Base-by-base conservation (phyloP, 176 grass and related monocot genomes). In the Poa annua region DNA sequence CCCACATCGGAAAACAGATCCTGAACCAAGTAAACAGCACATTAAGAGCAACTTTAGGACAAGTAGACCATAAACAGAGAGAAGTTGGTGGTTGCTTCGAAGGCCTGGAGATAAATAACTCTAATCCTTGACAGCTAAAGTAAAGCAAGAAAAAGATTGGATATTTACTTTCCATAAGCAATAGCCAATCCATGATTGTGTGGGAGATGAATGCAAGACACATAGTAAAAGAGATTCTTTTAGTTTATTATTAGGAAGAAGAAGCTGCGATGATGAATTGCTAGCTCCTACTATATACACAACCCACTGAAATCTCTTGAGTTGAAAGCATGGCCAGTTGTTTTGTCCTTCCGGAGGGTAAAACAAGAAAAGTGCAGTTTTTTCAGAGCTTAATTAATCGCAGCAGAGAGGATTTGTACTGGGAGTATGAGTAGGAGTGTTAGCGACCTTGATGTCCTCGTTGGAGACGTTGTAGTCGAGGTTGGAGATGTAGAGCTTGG, bases 401-500 rank as follows among this genome's bases (percentile, higher is more conserved):
- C 21, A 61, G 36, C 75, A 60, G 7, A 60, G 75, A 76, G 26
- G 33, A 67, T 29, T 38, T 7, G 25, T 2, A 24, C 32, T 19
- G 26, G 16, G 29, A 34, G 16, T 11, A 24, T 2, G 63, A 66
- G 61, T 66, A 66, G 32, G 21, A 10, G 42, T 8, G 70, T 22
- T 21, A 70, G n/a, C 42, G 24, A 91, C 92, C 89, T 94, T 94
- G 86, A 94, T 85, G 56, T 94, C 89, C 81, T 94, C 92, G 57
- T 88, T 94, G 71, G 89, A 73, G 60, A 94, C 89, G 32, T 53
- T 79, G 32, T 89, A 92, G 80, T 94, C 89, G 49, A 94, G 89
- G 73, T 94, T 88, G 76, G 92, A 94, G 84, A 92, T 89, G 89
- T 94, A 88, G 64, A 94, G 89, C 78, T 83, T 94, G 77, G 87